phyloP scores from a whole-genome alignment of 164 flowering plant genomes.

The Cinnamomum chago region DNA sequence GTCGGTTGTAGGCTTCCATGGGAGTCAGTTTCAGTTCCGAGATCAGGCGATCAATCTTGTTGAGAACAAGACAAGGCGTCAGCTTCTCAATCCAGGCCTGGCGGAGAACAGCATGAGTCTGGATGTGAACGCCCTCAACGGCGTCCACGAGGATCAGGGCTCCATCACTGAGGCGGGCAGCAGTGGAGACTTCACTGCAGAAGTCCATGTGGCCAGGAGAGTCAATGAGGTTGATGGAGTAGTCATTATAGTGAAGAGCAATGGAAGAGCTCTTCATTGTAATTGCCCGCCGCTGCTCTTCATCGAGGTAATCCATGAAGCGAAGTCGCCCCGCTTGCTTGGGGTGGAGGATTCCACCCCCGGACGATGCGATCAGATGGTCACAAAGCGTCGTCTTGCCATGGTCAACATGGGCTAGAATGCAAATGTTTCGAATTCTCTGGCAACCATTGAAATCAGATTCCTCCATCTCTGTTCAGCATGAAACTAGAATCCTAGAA shows the following conservation, averaged over 20 bases:
- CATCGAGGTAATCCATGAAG: conserved; percentile 83
- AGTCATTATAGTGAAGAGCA: conserved; percentile 39
- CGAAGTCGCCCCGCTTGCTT: conserved; percentile 78
- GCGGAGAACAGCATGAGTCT: conserved; percentile 87
- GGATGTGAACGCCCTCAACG: conserved; percentile 92
- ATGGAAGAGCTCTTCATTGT: conserved; percentile 95
- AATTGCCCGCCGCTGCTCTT: conserved; percentile 92
- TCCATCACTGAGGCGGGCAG: conserved; percentile 86
- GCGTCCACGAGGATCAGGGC: conserved; percentile 78
- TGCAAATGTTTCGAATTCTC: conserved; percentile 73
- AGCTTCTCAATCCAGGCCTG: conserved; percentile 89
- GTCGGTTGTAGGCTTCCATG: conserved; percentile 59
- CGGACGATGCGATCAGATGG: conserved; percentile 65
- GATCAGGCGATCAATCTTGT: conserved; percentile 85
- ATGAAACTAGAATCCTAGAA: background rate
- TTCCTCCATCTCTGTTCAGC: conserved; percentile 26
- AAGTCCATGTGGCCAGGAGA: conserved; percentile 98
- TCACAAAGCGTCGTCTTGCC: conserved; percentile 94
- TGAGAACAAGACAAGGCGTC: conserved; percentile 75
- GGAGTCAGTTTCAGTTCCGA: conserved; percentile 70
- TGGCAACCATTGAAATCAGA: conserved; percentile 18
- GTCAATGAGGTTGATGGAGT: conserved; percentile 71
- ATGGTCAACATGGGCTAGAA: conserved; percentile 93
- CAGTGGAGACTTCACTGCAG: conserved; percentile 90
- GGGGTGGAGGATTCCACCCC: conserved; percentile 69